phyloP scores from a whole-genome alignment of 2,329 filamentous ascomycete species.

The Fusarium sp. region DNA sequence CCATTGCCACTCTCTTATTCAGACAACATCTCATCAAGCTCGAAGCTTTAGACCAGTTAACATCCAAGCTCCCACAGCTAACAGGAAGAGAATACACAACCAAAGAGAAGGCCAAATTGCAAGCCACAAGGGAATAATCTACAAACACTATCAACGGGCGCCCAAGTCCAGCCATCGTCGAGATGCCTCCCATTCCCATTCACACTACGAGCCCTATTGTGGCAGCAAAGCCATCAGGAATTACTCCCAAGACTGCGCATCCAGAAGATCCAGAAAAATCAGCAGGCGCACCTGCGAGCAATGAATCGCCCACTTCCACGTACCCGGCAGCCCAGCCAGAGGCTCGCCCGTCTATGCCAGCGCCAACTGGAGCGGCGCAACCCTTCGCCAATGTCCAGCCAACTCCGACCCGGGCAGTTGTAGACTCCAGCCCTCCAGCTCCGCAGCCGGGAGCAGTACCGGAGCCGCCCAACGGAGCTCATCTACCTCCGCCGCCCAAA shows the following conservation, averaged over 20 bases:
- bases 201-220: slow-evolving; percentile 73
- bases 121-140: not conserved
- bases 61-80: not conserved
- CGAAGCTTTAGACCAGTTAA: not conserved
- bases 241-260: slow-evolving; percentile 63
- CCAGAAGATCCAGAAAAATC: slow-evolving; percentile 42
- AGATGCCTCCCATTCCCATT: slow-evolving; percentile 74
- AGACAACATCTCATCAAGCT: slow-evolving; percentile 32
- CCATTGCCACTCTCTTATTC: slow-evolving; percentile 36
- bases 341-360: slow-evolving; percentile 58
- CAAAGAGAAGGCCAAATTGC: not conserved
- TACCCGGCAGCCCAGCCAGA: slow-evolving; percentile 49
- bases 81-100: not conserved
- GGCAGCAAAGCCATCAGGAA: slow-evolving; percentile 66
- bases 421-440: slow-evolving; percentile 61
- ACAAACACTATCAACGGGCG: not conserved
- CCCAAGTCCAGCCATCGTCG: slow-evolving; percentile 24
- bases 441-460: slow-evolving; percentile 73
- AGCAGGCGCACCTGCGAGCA: slow-evolving; percentile 42
- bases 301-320: slow-evolving; percentile 54
- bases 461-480: slow-evolving; percentile 54
- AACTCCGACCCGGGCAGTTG: slow-evolving; percentile 60
- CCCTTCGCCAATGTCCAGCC: slow-evolving; percentile 57
- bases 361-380: slow-evolving; percentile 58
- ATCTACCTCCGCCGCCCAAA: slow-evolving; percentile 67